These are phyloP conservation scores for Lachnellula cervina DNA, from an alignment of 2,329 filamentous ascomycete species.

Conservation along the genomic window DNA sequence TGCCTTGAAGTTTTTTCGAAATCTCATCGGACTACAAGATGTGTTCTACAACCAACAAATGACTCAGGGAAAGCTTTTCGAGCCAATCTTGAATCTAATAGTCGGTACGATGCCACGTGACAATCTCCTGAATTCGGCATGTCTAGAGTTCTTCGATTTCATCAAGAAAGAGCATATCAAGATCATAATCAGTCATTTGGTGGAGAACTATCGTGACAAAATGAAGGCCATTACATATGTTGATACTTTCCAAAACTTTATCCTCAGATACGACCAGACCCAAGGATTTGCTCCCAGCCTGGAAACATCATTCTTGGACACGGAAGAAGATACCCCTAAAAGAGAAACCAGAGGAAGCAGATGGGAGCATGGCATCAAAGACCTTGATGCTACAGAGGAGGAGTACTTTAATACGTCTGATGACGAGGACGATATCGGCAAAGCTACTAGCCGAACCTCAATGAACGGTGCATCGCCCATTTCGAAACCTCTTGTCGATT, in stretches of 20 bases:
- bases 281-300: slow-evolving; percentile 60
- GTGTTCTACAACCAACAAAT: slow-evolving; percentile 88
- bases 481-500: slow-evolving; percentile 78
- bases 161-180: slow-evolving; percentile 80
- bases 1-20: slow-evolving; percentile 89
- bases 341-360: slow-evolving; percentile 51
- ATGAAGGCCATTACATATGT: slow-evolving; percentile 74
- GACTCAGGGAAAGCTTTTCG: slow-evolving; percentile 74
- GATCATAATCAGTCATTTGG: slow-evolving; percentile 75
- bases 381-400: slow-evolving; percentile 80
- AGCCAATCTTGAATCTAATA: slow-evolving; percentile 79
- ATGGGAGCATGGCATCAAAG: slow-evolving; percentile 65
- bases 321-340: slow-evolving; percentile 52
- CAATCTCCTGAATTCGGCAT: slow-evolving; percentile 89
- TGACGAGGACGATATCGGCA: slow-evolving; percentile 68
- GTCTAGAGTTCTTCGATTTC: slow-evolving; percentile 88
- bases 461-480: slow-evolving; percentile 61
- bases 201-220: slow-evolving; percentile 77
- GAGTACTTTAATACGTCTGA: slow-evolving; percentile 92
- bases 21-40: slow-evolving; percentile 78
- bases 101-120: slow-evolving; percentile 83
- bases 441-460: slow-evolving; percentile 33
- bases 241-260: slow-evolving; percentile 73
- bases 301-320: slow-evolving; percentile 67
- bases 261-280: slow-evolving; percentile 74